These are phyloP conservation scores for Pseudocercospora fijiensis DNA, from an alignment of 2,329 filamentous ascomycete species.

Conservation along the genomic window DNA sequence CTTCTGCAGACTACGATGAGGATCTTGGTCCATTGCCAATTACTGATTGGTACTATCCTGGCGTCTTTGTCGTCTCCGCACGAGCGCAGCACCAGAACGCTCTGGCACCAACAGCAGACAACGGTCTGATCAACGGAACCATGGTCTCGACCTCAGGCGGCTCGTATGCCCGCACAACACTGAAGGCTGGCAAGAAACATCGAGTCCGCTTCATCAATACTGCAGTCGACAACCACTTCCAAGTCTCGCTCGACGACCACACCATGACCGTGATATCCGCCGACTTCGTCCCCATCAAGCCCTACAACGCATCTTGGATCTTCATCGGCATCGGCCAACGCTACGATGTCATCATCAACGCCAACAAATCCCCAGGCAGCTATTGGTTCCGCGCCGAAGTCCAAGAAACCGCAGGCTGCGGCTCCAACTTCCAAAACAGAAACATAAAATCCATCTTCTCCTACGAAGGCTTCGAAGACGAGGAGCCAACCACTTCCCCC, in stretches of 20 bases:
- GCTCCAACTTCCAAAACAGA: slow-evolving; percentile 33
- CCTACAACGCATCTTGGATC: slow-evolving; percentile 34
- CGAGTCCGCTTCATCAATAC: slow-evolving; percentile 49
- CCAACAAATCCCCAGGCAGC: slow-evolving; percentile 35
- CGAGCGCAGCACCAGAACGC: slow-evolving; percentile 35
- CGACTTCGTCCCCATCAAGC: slow-evolving; percentile 41
- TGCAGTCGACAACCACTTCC: slow-evolving; percentile 47
- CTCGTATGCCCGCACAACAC: slow-evolving; percentile 35
- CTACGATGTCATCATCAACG: slow-evolving; percentile 44
- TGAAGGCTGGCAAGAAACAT: slow-evolving; percentile 44
- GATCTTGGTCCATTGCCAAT: slow-evolving; percentile 62
- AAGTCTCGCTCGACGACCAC: slow-evolving; percentile 41
- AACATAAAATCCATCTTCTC: slow-evolving; percentile 41
- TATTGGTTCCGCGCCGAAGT: slow-evolving; percentile 42
- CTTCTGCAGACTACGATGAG: slow-evolving; percentile 59
- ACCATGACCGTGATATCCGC: slow-evolving; percentile 39
- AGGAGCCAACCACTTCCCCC: slow-evolving; percentile 35
- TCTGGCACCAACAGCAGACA: slow-evolving; percentile 51
- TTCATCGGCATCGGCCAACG: slow-evolving; percentile 44
- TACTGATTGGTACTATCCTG: slow-evolving; percentile 57
- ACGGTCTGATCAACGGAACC: slow-evolving; percentile 46
- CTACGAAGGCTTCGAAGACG: slow-evolving; percentile 40
- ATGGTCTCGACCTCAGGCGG: slow-evolving; percentile 38
- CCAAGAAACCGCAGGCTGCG: slow-evolving; percentile 36
- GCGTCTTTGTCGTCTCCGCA: slow-evolving; percentile 31